Evolutionary conservation across 169 alveolate genomes (phyloP), one percentile per base, ranked within the genome.

Genomic region (Cryptosporidium sp.): DNA sequence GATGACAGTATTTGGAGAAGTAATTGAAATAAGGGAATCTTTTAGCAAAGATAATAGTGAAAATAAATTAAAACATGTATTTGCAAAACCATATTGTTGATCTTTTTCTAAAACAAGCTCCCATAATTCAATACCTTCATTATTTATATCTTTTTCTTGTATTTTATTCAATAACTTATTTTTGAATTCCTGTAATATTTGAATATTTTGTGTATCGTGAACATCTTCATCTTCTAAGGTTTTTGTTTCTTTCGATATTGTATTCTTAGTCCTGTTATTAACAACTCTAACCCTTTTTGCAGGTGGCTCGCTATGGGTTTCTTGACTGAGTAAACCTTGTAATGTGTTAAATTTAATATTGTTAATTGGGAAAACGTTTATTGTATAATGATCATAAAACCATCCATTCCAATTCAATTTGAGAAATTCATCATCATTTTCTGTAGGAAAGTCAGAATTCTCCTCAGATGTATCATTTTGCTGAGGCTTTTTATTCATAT

Each of bases 341-440:
- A 80, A 58, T 16, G 89, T 80, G 35, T 61, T 37, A 29, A 61
- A 80, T 23, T 31, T 65, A 61, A 80, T 60, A 14, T 60, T 80
- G 26, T 80, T 80, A 23, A 80, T 37, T 31, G 89, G 89, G 52
- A 80, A 80, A 29, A 62, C 62, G 42, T 80, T 80, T 23, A 80
- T 10, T 48, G 23, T 44, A 35, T 6, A 58, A 62, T 62, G 42
- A 12, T 80, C 89, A 29, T 26, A 3, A 65, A 60, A 80, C 89
- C 89, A 80, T 7, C 39, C 70, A 80, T 65, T 44, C 89, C 89
- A 80, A 39, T 80, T 80, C n/a, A 80, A 44, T 35, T n/a, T 33
- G 5, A 18, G 68, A 35, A 61, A 21, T 7, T 33, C 53, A 21
- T 53, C 70, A 58, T 7, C 21, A 18, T 42, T 10, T 23, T 53